Base-by-base conservation (phyloP, 2,329 filamentous ascomycete genomes). In the Talaromyces sp. region DNA sequence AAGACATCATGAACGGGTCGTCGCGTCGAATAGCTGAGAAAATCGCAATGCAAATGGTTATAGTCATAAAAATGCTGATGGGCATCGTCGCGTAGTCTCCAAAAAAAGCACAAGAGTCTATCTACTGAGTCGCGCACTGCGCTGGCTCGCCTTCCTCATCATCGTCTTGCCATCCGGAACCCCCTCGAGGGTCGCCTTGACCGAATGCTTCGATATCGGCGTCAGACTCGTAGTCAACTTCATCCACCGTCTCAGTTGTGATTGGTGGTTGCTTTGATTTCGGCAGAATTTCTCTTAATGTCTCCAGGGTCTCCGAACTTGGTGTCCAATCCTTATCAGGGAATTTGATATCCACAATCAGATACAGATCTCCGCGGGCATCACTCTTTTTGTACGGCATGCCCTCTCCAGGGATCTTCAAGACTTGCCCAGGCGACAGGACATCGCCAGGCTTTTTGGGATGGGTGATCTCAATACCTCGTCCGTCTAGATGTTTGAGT, bases 331-430 rank as follows among this genome's bases (percentile, higher is more conserved):
- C 90, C 69, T 93, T 87, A 69, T 93, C 87, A 2, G 95, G 95
- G 80, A 98, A 98, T 61, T 91, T 85, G 66, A 99, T 84, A 70
- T 95, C 88, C 67, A 97, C 88, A 40, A 90, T 80, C 46, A 99
- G 82, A 77, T 93, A 99, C 18, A 99, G 80, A 71, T 98, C 92
- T 48, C 95, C 95, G 73, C 87, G 92, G 4, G 80, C 72, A 42
- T 99, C 95, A 66, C 88, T 91, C 63, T 88, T 87, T 83, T 97
- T 97, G 69, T 88, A 77, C 1, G 95, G 95, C 95, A 99, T 99
- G 64, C 95, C 95, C 79, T 99, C 95, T 28, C 92, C 92, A 1
- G 83, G 77, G 1, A 99, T 81, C 80, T 92, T 96, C 69, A 99
- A 83, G 7, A 93, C 85, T 73, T 99, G 91, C 28, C 88, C 89